Base-by-base conservation (phyloP, 768 basidiomycete species). In the Suillus hirtellus region DNA sequence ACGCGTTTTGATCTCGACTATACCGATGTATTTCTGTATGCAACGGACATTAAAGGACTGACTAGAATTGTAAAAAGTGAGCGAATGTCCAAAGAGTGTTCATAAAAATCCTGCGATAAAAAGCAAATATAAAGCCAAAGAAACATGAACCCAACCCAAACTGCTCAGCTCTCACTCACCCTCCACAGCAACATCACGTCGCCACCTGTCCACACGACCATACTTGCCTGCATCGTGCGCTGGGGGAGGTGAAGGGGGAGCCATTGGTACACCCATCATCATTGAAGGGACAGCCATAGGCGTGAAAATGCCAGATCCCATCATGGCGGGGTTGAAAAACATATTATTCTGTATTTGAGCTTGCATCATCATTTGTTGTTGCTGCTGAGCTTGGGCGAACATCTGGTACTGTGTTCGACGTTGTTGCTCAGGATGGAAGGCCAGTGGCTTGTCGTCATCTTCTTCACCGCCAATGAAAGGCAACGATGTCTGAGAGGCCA, bases 361-460 rank as follows among this genome's bases (percentile, higher is more conserved):
- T 66, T 89, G 89, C 82, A 90, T 83, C 83, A 90, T 83, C 77
- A 90, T 81, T 17, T 58, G 56, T 56, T 56, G 55, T 31, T 53
- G 52, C 65, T 86, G 86, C 63, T 86, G 85, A 49, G 74, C 69
- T 55, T 76, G 75, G 17, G 73, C 68, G 46, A 79, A 70, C 75
- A 82, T 77, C 54, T 78, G 73, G 64, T 78, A 77, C 68, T 83
- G 81, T n/a, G 89, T 86, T 65, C 85, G 84, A 61, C 89, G 86
- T 68, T 92, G 89, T 67, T 93, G 92, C 67, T 92, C 89, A 14
- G 90, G 90, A 70, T 90, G 90, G 64, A 89, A 76, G 3, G 83
- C 91, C 31, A 92, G 78, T 7, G 91, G 90, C 61, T 77, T 78
- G 68, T 93, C 86, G 65, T 92, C 90, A 50, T 91, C 90, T 53